These are phyloP conservation scores for Ganoderma lucidum DNA, from an alignment of 1,284 basidiomycete genomes.

Conservation along the genomic window DNA sequence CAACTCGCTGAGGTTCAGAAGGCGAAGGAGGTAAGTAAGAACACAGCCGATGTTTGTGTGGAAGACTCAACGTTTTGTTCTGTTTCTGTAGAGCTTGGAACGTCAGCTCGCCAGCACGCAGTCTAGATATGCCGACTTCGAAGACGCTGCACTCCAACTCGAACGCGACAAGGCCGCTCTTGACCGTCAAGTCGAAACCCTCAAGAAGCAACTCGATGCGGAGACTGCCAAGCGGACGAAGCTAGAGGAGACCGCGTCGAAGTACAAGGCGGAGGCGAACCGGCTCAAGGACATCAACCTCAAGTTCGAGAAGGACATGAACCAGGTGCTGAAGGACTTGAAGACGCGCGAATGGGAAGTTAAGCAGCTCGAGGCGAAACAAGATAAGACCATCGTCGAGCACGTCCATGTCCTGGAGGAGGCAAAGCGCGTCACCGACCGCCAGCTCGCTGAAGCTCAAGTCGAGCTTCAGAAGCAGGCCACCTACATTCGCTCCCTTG, in stretches of 20 bases:
- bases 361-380: conserved; percentile 84
- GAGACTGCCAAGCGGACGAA: conserved; percentile 77
- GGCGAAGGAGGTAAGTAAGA: conserved; percentile 71
- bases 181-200: conserved; percentile 74
- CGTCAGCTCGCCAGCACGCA: conserved; percentile 78
- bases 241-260: conserved; percentile 73
- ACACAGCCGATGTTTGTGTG: conserved; percentile 5
- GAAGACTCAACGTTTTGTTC: conserved; percentile 11
- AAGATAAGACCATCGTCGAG: conserved; percentile 98
- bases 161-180: conserved; percentile 84
- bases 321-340: conserved; percentile 81
- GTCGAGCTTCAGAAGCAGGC: conserved; percentile 78
- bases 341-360: conserved; percentile 88
- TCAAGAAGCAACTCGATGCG: conserved; percentile 73
- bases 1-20: conserved; percentile 69
- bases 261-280: conserved; percentile 73
- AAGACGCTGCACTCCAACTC: conserved; percentile 86
- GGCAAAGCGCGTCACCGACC: conserved; percentile 95
- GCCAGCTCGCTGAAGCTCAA: conserved; percentile 87
- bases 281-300: conserved; percentile 75
- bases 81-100: conserved; percentile 66
- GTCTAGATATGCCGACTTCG: conserved; percentile 83
- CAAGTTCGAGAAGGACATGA: conserved; percentile 84
- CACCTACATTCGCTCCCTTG: conserved; percentile 83
- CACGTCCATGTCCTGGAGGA: conserved; percentile 98